phyloP scores from a whole-genome alignment of 805 yeast genomes.

The Ogataea corticis region DNA sequence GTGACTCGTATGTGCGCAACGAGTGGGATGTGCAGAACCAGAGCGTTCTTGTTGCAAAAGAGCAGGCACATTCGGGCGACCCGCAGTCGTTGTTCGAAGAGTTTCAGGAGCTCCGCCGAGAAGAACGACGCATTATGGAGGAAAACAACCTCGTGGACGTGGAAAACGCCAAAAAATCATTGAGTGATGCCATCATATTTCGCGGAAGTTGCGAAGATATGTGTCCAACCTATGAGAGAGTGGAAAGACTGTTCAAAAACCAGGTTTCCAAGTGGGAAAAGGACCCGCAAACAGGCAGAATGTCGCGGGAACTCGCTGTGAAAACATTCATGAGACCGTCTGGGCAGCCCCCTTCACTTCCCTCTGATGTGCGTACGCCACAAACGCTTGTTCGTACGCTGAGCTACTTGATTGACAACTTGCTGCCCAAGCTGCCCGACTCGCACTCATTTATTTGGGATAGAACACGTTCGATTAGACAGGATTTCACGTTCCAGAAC shows the following conservation, averaged over 20 bases:
- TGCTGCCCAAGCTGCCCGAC: conserved; percentile 70
- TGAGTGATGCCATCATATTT: conserved; percentile 86
- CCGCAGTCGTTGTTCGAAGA: conserved; percentile 73
- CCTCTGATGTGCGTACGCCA: conserved; percentile 97
- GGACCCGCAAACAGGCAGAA: conserved; percentile 58
- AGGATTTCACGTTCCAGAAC: conserved; percentile 95
- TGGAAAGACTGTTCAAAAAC: conserved; percentile 82
- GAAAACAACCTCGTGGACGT: conserved; percentile 79
- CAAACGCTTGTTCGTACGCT: conserved; percentile 64
- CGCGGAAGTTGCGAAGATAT: conserved; percentile 87
- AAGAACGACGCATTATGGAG: conserved; percentile 80
- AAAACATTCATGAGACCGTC: conserved; percentile 97
- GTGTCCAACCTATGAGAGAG: conserved; percentile 94
- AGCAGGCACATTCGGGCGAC: conserved; percentile 46
- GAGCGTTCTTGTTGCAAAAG: conserved; percentile 53
- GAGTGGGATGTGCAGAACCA: conserved; percentile 83
- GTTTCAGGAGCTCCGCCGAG: conserved; percentile 69
- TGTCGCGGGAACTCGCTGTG: conserved; percentile 63
- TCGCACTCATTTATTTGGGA: conserved; percentile 95
- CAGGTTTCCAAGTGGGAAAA: conserved; percentile 79
- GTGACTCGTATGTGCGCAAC: conserved; percentile 35
- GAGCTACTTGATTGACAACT: conserved; percentile 64
- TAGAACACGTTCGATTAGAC: conserved; percentile 92
- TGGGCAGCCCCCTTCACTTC: conserved; percentile 96
- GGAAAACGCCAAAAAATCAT: conserved; percentile 75